Conservation (phyloP, 441 rosid genomes). For the Corymbia calophylla region DNA sequence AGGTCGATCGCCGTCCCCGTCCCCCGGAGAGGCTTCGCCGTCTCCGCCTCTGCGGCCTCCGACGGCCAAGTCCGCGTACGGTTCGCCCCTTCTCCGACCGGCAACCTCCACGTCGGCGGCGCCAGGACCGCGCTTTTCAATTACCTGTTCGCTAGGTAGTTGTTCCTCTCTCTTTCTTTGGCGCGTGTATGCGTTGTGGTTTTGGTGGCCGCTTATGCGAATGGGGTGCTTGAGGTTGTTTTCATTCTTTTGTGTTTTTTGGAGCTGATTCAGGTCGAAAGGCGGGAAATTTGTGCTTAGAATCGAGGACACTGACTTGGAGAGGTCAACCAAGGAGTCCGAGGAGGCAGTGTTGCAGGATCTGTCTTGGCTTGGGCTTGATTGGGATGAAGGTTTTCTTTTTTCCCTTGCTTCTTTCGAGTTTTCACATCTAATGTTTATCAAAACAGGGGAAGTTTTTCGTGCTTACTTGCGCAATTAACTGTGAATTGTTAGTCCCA, state of each 20-base stretch:
- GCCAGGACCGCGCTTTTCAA: constrained; percentile 98
- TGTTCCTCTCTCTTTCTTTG: neutral
- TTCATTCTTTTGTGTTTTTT: neutral
- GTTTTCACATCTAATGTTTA: neutral
- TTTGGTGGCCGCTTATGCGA: neutral
- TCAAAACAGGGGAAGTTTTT: rapidly evolving
- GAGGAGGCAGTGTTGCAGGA: constrained; percentile 86
- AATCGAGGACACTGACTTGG: constrained; percentile 91
- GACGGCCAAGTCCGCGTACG: constrained; percentile 64
- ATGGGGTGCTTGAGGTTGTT: neutral
- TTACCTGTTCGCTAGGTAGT: constrained; percentile 83
- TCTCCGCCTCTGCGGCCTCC: constrained; percentile 26
- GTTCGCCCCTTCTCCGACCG: constrained; percentile 98
- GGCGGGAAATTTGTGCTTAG: constrained; percentile 90
- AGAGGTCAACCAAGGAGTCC: constrained; percentile 86
- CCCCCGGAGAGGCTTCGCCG: constrained; percentile 31
- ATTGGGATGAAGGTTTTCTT: constrained; percentile 84
- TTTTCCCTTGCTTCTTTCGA: neutral
- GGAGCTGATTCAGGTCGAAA: constrained; percentile 43
- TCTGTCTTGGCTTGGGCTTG: constrained; percentile 88
- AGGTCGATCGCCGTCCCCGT: neutral
- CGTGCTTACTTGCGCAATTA: neutral
- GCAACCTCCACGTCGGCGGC: constrained; percentile 95
- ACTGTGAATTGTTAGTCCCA: neutral
- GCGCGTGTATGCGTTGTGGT: neutral